Evolutionary conservation across 2,329 filamentous ascomycete genomes (phyloP).

Genomic region (Falciphora oryzae): DNA sequence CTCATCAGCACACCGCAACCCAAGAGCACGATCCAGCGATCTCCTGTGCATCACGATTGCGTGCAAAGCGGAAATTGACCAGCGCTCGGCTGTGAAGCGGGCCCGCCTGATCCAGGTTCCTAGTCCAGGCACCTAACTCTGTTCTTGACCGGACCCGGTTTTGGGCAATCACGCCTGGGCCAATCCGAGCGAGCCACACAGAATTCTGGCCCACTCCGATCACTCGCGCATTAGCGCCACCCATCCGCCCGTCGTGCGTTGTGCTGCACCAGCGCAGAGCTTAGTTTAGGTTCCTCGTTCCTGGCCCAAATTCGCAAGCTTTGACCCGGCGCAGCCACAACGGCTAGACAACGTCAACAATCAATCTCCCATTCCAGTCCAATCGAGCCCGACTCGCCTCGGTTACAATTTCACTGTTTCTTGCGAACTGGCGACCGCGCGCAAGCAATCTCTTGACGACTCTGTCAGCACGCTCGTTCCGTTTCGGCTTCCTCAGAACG

Average conservation of each 20-base stretch:
- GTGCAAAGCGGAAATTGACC: background rate
- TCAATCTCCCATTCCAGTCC: conserved; percentile 1
- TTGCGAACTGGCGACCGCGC: background rate
- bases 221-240: background rate
- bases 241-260: background rate
- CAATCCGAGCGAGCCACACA: background rate
- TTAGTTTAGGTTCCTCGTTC: background rate
- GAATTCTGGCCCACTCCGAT: background rate
- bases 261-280: background rate
- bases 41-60: background rate
- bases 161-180: background rate
- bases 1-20: background rate
- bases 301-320: background rate
- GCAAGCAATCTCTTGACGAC: background rate
- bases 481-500: background rate
- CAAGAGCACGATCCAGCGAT: background rate
- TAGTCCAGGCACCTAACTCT: background rate
- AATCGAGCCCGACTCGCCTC: background rate
- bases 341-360: background rate
- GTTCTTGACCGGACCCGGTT: conserved; percentile 13
- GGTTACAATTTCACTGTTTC: background rate
- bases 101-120: background rate
- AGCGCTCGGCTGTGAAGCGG: background rate
- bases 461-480: background rate
- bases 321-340: background rate